A percentile compares a stretch with the other conserved stretches of the same genome.
These are phyloP conservation scores for Chaetoscypha palmicola DNA, from an alignment of 2,329 filamentous ascomycete species.

Conservation along the genomic window DNA sequence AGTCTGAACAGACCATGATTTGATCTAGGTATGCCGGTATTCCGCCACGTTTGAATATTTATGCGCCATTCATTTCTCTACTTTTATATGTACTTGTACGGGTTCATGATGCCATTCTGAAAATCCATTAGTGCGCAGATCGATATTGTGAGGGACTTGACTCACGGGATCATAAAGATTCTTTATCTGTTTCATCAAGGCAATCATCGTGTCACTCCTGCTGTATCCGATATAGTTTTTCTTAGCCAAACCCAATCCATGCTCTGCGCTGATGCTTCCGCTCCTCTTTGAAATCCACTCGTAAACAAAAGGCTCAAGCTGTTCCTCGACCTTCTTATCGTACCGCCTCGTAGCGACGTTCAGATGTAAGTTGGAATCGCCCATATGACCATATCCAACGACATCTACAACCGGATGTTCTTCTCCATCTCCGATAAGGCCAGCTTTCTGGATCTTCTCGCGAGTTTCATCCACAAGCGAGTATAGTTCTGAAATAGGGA, in stretches of 20 bases:
- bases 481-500: constrained; percentile 83
- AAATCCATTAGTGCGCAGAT: constrained; percentile 20
- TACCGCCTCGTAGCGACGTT: constrained; percentile 81
- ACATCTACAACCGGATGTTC: constrained; percentile 77
- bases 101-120: constrained; percentile 97
- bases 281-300: constrained; percentile 87
- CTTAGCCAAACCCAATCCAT: constrained; percentile 90
- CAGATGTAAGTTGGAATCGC: constrained; percentile 89
- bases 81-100: constrained; percentile 82
- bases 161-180: constrained; percentile 87
- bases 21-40: too few relatives aligned
- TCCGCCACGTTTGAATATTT: too few relatives aligned
- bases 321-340: constrained; percentile 78
- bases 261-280: constrained; percentile 94
- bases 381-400: constrained; percentile 98
- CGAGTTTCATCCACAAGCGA: constrained; percentile 79
- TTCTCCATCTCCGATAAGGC: constrained; percentile 69
- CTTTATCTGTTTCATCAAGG: constrained; percentile 93
- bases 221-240: constrained; percentile 94
- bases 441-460: constrained; percentile 62
- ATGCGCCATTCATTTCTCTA: too few relatives aligned
- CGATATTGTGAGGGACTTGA: constrained; percentile 11
- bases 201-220: constrained; percentile 77
- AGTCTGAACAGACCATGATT: too few relatives aligned
- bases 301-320: constrained; percentile 91